Base-by-base conservation (phyloP, 371 early-diverging fungal genomes). In the Rhizopus arrhizus region DNA sequence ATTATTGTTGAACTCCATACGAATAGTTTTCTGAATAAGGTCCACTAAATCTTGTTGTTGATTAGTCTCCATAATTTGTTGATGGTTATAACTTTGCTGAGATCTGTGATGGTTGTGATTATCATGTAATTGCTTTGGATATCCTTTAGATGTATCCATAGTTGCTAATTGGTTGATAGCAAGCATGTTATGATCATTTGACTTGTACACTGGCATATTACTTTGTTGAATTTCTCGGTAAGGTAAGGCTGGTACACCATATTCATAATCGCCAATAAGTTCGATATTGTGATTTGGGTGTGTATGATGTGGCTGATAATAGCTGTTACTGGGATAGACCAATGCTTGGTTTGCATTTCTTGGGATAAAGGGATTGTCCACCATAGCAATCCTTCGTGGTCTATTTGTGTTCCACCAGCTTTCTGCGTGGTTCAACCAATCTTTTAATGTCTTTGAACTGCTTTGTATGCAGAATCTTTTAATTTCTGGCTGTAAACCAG, bases 371-470 rank as follows among this genome's bases (percentile, higher is more conserved):
- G 53, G 53, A 16, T 53, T 28, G 0, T 53, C 40, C 2, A 53
- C 53, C 3, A 53, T 50, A 15, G 32, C 5, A 10, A 50, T 50
- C 8, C 6, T 11, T 0, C 34, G 51, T 9, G 51, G 51, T n/a
- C 33, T 50, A 11, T 34, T n/a, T 10, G 58, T 41, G 9, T 49
- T 50, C 50, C 40, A 58, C 49, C 58, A 58, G 0, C 50, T 32
- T 10, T 40, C 32, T 7, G 50, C 2, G 2, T 50, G 49, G 1
- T 31, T 38, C 1, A 41, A 12, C 40, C 50, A 49, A 5, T 58
- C 50, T 2, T 58, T 7, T 12, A 58, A 40, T 31, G 9, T 36
- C 2, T 8, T 32, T 0, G 50, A 47, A 10, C 38, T 48, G 1
- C 36, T 10, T 32, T 40, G 28, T 3, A 28, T 48, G 11, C 58